Conservation (phyloP, 2,329 filamentous ascomycete genomes). For the Diaporthe australafricana region DNA sequence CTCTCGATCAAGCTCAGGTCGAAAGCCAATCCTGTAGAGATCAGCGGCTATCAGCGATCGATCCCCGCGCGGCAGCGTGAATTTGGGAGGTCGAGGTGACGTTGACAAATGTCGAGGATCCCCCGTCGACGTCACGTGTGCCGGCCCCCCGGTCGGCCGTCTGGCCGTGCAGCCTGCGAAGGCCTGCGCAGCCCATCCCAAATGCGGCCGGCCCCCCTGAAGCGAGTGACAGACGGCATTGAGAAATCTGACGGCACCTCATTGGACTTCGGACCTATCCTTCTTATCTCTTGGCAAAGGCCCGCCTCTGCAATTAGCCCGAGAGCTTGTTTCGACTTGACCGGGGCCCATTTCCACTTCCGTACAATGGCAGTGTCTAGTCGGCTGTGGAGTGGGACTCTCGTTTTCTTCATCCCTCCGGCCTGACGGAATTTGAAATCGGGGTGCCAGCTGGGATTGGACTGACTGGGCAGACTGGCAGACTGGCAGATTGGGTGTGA, state of each 20-base stretch:
- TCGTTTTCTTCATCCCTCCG: slow-evolving; percentile 12
- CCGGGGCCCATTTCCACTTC: slow-evolving; percentile 24
- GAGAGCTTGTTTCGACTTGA: slow-evolving; percentile 33
- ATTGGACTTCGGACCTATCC: slow-evolving; percentile 29
- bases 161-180: background rate
- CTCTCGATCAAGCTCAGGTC: slow-evolving; percentile 8
- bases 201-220: slow-evolving; percentile 22
- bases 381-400: background rate
- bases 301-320: slow-evolving; percentile 23
- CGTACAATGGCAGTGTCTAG: background rate
- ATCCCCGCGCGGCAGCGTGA: background rate
- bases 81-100: slow-evolving; percentile 5
- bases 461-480: background rate
- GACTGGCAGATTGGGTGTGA: no score
- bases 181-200: background rate
- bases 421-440: background rate
- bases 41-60: background rate
- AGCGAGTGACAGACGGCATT: slow-evolving; percentile 35
- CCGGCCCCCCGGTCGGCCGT: no score
- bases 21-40: slow-evolving; percentile 2
- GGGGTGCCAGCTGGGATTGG: background rate
- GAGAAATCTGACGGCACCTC: slow-evolving; percentile 33
- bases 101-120: slow-evolving; percentile 9
- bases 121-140: slow-evolving; percentile 20
- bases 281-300: slow-evolving; percentile 37